Evolutionary conservation across 169 alveolate genomes (phyloP).

Genomic region (Eimeria zaria): DNA sequence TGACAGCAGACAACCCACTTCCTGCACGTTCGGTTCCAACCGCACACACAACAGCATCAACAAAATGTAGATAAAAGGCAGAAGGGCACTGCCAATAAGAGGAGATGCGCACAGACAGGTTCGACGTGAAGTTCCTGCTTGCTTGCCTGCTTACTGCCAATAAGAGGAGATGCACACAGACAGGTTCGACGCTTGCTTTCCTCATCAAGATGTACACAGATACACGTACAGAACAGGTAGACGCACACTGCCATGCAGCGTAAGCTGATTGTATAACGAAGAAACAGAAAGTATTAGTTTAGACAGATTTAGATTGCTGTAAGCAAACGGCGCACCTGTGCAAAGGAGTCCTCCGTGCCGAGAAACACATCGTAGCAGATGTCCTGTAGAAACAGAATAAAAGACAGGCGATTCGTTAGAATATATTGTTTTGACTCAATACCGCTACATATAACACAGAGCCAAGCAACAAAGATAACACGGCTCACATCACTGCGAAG

Average conservation of each 20-base stretch:
- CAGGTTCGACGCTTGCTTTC: background rate
- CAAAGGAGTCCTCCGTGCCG: constrained; percentile 80
- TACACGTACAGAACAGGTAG: too few species aligned
- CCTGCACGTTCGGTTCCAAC: constrained; percentile 59
- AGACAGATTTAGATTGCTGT: background rate
- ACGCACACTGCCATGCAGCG: background rate
- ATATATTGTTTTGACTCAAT: background rate
- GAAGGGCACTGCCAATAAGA: too few species aligned
- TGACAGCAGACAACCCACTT: constrained; percentile 77
- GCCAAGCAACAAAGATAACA: background rate
- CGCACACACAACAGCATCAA: background rate
- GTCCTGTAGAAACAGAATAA: background rate
- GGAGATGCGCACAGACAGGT: background rate
- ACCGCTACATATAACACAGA: background rate
- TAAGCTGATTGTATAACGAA: background rate
- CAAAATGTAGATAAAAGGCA: background rate
- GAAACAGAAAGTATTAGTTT: background rate
- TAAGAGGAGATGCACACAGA: background rate
- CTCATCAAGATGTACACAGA: background rate
- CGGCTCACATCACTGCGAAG: background rate
- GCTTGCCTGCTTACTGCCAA: too few species aligned
- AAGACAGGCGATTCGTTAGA: background rate
- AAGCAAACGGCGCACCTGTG: constrained; percentile 63
- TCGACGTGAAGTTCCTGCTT: too few species aligned
- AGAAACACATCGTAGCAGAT: constrained; percentile 75